Evolutionary conservation across 2,329 filamentous ascomycete species (phyloP), one percentile per base, ranked within the genome.

Genomic region (Aureobasidium mangrovei): DNA sequence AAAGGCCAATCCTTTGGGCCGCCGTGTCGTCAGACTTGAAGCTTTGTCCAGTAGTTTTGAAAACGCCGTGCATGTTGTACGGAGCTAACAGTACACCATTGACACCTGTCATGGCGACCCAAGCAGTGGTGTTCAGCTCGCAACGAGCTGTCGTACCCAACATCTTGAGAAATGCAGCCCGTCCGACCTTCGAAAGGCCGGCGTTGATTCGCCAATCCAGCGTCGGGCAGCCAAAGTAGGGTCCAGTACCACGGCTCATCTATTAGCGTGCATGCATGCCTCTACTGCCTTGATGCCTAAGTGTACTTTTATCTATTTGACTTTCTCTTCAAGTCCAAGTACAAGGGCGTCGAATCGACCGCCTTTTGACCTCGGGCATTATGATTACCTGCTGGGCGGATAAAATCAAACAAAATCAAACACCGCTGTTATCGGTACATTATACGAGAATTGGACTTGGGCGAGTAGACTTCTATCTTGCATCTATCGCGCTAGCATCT

Each of bases 131-230:
- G 26, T 42, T 51, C 29, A 4, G 42, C 38, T 51, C 29, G 46
- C 8, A 35, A 27, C n/a, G 18, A 12, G 27, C n/a, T 49, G 46
- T 49, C 35, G 46, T 49, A 49, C 46, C 46, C 46, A 40, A 49
- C 35, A 28, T 27, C 33, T 47, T 33, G 46, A 49, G 36, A 33
- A 49, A 40, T 36, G 35, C 46, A 49, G 9, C 46, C 46, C 46
- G 46, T 49, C 35, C 46, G 28, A 40, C 46, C 35, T 49, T 33
- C 46, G 47, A 51, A 10, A 51, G n/a, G 28, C 6, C 24, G 24
- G 44, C 10, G 49, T 40, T 53, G 49, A 53, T 53, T 53, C 49
- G 49, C 8, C 40, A 44, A 53, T 53, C 31, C 40, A 44, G 49
- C 49, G 40, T 53, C 49, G 49, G 49, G 49, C 49, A 51, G 47